Evolutionary conservation across 192 early-diverging fungal species (phyloP).

Genomic region (Coemansia sp.): DNA sequence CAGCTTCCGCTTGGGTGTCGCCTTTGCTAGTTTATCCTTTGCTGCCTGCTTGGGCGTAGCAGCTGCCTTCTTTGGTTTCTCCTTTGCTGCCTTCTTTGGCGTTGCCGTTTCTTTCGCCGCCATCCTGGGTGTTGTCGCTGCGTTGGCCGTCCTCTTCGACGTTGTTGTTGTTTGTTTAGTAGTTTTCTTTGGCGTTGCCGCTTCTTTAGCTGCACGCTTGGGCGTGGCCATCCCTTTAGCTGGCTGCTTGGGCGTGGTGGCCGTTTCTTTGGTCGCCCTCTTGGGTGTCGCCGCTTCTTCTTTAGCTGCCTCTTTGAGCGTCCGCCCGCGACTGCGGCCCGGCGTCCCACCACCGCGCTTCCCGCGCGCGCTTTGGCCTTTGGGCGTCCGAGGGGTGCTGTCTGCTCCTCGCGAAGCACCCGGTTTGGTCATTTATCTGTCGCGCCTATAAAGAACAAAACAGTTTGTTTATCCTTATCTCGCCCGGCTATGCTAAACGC

Average conservation of each 20-base stretch:
- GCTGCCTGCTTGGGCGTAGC: background rate
- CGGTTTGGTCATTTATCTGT: slow-evolving; percentile 22
- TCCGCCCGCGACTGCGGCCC: background rate
- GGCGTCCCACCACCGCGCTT: background rate
- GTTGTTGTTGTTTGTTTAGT: background rate
- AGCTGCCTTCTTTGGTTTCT: background rate
- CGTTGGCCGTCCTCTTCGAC: background rate
- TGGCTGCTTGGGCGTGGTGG: background rate
- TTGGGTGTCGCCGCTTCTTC: background rate
- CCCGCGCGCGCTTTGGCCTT: background rate
- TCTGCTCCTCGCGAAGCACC: slow-evolving; percentile 6
- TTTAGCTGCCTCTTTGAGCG: background rate
- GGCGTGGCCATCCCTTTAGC: background rate
- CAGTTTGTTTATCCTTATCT: background rate
- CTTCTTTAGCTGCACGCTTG: background rate
- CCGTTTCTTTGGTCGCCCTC: background rate
- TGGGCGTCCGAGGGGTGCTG: slow-evolving; percentile 6
- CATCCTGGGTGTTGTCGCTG: background rate
- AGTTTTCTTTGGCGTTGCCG: background rate
- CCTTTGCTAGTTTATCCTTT: background rate
- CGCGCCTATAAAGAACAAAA: background rate
- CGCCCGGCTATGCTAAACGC: slow-evolving; percentile 1
- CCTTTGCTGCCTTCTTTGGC: background rate
- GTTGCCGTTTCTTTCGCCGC: background rate
- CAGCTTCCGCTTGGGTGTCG: too few relatives aligned